These are phyloP conservation scores for fission yeast (Schizosaccharomyces pombe) DNA, from an alignment of 805 yeast genomes.

Conservation along the genomic window DNA sequence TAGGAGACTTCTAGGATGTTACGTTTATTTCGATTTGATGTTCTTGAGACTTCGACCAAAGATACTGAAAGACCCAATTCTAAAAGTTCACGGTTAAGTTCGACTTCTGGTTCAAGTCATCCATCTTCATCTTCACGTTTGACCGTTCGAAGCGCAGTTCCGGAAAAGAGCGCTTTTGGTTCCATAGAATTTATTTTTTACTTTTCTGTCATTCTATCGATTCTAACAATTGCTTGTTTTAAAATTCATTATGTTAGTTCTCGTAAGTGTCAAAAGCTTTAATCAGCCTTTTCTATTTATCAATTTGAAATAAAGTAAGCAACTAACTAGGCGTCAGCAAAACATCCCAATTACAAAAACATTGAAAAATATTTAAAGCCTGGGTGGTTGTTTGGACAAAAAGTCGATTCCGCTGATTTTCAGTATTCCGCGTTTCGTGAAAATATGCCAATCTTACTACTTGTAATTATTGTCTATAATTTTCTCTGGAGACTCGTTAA, in stretches of 20 bases:
- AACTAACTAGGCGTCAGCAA: constrained; percentile 17
- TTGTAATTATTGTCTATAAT: constrained; percentile 35
- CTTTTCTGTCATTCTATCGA: not conserved
- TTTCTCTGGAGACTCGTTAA: constrained; percentile 22
- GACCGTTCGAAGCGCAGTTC: no score
- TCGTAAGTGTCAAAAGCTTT: not conserved
- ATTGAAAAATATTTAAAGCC: constrained; percentile 38
- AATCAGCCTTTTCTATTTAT: no score
- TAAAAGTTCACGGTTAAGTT: no score
- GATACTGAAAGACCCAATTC: no score
- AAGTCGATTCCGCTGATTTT: constrained; percentile 75
- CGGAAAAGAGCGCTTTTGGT: not conserved
- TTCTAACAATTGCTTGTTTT: not conserved
- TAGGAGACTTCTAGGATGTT: not conserved
- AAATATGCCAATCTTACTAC: constrained; percentile 36
- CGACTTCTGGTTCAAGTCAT: no score
- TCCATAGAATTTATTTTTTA: not conserved
- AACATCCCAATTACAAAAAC: constrained; percentile 46
- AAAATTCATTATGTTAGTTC: not conserved
- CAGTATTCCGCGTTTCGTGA: constrained; percentile 78
- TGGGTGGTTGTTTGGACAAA: constrained; percentile 82
- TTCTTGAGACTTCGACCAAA: no score
- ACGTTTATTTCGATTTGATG: no score
- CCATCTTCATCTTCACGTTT: no score
- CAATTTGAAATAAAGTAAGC: not conserved